Base-by-base conservation (phyloP, 768 basidiomycete species). In the Hemileccinum rubropunctum region DNA sequence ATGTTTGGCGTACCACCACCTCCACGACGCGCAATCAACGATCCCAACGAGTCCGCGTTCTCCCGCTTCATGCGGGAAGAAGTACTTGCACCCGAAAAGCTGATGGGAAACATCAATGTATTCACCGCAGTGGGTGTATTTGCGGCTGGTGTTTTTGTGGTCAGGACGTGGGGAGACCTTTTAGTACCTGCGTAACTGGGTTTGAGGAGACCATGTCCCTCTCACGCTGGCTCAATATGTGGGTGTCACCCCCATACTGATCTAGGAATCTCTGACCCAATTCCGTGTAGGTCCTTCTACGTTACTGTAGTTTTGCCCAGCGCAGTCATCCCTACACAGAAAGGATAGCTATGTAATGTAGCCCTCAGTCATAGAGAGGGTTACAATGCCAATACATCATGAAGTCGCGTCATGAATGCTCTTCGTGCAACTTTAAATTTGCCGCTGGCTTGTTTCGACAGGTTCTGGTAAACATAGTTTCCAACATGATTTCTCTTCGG, bases 131-230 rank as follows among this genome's bases (percentile, higher is more conserved):
- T 84, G 7, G 73, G 76, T 6, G 69, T 90, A 52, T 92, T 91
- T 58, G 69, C 81, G 21, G 86, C 80, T 26, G 87, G 88, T 3
- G 82, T 92, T 49, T 66, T 83, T 38, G 81, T 74, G 13, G 81
- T 84, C 14, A 82, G 88, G 65, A 80, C 80, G 36, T 95, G 86
- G 79, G 91, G 91, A 11, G 87, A 86, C 36, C 64, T 87, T 37
- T 78, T 91, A 72, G 78, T 91, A 7, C 86, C 86, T 38, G 81
- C 79, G 23, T 87, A 46, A 42, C 33, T 34, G 34, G 49, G 26
- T 11, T 33, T 36, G 49, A 20, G 30, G 48, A 51, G 20, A 17
- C 18, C 7, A 8, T 30, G 28, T 35, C 20, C 32, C 35, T 6
- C 13, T 39, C 28, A 38, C 15, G 4, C 21, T 42, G 27, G 23